Percentiles rank a stretch among this genome's conserved stretches.
Evolutionary conservation across 139 green algal genomes (phyloP).

Genomic region (Edaphochlamys debaryana): DNA sequence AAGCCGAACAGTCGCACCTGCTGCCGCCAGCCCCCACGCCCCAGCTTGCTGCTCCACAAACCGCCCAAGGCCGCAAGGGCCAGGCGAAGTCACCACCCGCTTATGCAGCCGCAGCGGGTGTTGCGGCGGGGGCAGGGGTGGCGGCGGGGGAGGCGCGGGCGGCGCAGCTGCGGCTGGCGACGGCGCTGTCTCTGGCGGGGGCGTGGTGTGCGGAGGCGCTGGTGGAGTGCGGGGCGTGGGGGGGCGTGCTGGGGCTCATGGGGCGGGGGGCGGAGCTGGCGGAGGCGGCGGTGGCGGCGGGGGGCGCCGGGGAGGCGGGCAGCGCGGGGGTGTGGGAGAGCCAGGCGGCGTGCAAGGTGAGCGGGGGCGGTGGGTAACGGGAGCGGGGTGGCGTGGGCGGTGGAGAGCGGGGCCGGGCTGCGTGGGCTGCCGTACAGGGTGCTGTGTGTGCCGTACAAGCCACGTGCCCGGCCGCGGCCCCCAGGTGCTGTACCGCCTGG

Average conservation of each 20-base stretch:
- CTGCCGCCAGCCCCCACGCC: too few species aligned
- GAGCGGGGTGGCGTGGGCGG: not conserved
- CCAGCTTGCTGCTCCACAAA: too few species aligned
- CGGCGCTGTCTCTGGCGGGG: slow-evolving; percentile 65
- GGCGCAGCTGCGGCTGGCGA: slow-evolving; percentile 44
- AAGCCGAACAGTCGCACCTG: too few species aligned
- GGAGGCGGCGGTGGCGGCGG: slow-evolving; percentile 32
- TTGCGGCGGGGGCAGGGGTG: too few species aligned
- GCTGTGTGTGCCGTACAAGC: too few species aligned
- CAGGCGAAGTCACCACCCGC: too few species aligned
- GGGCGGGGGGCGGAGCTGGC: slow-evolving; percentile 24
- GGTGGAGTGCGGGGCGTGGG: not conserved
- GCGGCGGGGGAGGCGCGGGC: slow-evolving; percentile 13
- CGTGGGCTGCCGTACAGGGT: too few species aligned
- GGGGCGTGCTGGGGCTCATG: slow-evolving; percentile 34
- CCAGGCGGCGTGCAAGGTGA: slow-evolving; percentile 28
- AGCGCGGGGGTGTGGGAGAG: not conserved
- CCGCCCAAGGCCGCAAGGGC: too few species aligned
- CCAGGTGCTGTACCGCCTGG: slow-evolving; percentile 76
- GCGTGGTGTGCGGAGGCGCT: slow-evolving; percentile 79
- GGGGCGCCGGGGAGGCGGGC: slow-evolving; percentile 13
- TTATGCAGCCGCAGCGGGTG: too few species aligned
- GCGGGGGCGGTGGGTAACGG: not conserved
- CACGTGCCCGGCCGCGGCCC: slow-evolving; percentile 49
- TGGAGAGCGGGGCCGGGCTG: too few species aligned